Conservation (phyloP, 768 basidiomycete species). For the Auriscalpium vulgare region DNA sequence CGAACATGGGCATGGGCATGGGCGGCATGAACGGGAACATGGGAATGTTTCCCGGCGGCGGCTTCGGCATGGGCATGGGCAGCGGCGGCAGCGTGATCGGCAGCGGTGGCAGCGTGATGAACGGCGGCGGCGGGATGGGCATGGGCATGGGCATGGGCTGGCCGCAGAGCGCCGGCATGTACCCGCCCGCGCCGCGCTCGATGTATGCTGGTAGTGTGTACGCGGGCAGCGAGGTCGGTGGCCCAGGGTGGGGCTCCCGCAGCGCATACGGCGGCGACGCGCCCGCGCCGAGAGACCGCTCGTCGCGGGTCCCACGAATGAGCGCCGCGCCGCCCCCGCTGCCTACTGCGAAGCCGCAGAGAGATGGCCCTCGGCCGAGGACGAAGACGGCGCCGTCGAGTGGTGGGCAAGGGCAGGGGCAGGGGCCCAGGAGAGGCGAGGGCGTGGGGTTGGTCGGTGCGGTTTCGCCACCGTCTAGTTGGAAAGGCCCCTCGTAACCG, state of each 20-base stretch:
- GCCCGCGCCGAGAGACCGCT: slow-evolving; percentile 18
- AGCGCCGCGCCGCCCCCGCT: slow-evolving; percentile 2
- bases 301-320: slow-evolving; percentile 16
- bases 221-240: slow-evolving; percentile 37
- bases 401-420: not conserved
- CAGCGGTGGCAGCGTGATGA: slow-evolving; percentile 8
- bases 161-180: slow-evolving; percentile 36
- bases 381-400: slow-evolving; percentile 26
- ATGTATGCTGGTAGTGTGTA: slow-evolving; percentile 65
- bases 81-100: not conserved
- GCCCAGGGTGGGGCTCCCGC: slow-evolving; percentile 39
- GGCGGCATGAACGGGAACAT: slow-evolving; percentile 17
- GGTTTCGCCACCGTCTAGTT: slow-evolving; percentile 27
- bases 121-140: slow-evolving; percentile 19
- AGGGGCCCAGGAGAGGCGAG: slow-evolving; percentile 1
- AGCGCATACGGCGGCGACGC: slow-evolving; percentile 61
- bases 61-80: slow-evolving; percentile 16
- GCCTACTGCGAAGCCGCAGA: not conserved
- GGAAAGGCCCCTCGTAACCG: slow-evolving; percentile 17
- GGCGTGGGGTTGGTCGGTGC: slow-evolving; percentile 12
- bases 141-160: slow-evolving; percentile 34
- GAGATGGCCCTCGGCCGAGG: slow-evolving; percentile 18
- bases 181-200: slow-evolving; percentile 41
- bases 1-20: slow-evolving; percentile 26
- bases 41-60: slow-evolving; percentile 2